Evolutionary conservation across 1,284 basidiomycete genomes (phyloP).

Genomic region (Athelia psychrophila): DNA sequence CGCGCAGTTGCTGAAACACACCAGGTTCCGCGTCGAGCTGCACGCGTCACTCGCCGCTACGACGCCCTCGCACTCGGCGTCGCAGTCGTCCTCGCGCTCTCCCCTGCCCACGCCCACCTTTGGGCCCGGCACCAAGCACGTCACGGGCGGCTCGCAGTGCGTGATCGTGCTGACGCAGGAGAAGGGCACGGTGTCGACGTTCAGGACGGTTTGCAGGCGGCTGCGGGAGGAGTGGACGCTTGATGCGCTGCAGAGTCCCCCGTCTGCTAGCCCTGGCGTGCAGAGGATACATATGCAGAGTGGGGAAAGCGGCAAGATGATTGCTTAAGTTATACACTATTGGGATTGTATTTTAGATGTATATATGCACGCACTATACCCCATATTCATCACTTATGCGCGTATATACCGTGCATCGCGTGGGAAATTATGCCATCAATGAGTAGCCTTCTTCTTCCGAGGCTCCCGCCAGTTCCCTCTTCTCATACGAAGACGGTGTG

Average conservation of each 20-base stretch:
- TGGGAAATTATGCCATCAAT: too few species aligned
- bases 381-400: too few species aligned
- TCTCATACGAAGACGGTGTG: too few species aligned
- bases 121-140: constrained; percentile 9
- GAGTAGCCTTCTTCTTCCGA: too few species aligned
- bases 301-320: too few species aligned
- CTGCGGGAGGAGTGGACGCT: constrained; percentile 66
- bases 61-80: constrained; percentile 24
- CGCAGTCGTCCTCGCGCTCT: constrained; percentile 12
- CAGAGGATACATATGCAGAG: too few species aligned
- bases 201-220: constrained; percentile 70
- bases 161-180: constrained; percentile 78
- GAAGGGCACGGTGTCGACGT: constrained; percentile 84
- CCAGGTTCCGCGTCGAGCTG: constrained; percentile 63
- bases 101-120: constrained; percentile 5
- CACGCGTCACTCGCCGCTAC: constrained; percentile 29
- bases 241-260: constrained; percentile 31
- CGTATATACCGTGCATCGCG: too few species aligned
- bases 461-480: too few species aligned
- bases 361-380: too few species aligned
- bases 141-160: constrained; percentile 21
- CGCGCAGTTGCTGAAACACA: constrained; percentile 48
- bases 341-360: too few species aligned
- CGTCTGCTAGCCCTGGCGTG: too few species aligned
- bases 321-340: too few species aligned